Conservation (phyloP, 371 early-diverging fungal species). For the Saksenaea vasiformis region DNA sequence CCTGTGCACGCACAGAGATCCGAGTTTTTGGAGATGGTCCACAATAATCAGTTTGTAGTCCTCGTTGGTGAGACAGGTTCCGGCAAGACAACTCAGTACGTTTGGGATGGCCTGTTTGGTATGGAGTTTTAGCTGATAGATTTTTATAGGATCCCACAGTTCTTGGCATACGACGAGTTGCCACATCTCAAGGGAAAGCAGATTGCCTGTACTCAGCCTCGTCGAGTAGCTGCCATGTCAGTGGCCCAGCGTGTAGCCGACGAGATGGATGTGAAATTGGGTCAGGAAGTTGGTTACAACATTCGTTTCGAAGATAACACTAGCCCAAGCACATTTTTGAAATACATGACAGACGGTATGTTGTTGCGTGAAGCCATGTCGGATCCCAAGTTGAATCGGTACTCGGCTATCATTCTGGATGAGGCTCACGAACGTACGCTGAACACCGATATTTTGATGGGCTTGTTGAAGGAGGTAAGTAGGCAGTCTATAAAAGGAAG, state of each 20-base stretch:
- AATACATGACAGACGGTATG: slow-evolving; percentile 99
- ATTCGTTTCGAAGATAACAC: slow-evolving; percentile 98
- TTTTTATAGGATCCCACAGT: slow-evolving; percentile 86
- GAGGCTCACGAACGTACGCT: slow-evolving; percentile 99
- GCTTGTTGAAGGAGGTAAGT: slow-evolving; percentile 81
- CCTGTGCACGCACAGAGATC: slow-evolving; percentile 90
- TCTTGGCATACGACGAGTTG: slow-evolving; percentile 86
- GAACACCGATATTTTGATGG: slow-evolving; percentile 97
- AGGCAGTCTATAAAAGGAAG: not conserved
- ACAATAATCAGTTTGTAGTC: slow-evolving; percentile 84
- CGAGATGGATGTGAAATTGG: slow-evolving; percentile 88
- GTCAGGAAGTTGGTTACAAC: slow-evolving; percentile 94
- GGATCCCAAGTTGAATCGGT: slow-evolving; percentile 83
- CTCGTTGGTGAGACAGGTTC: slow-evolving; percentile 91
- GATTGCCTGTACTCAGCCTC: slow-evolving; percentile 98
- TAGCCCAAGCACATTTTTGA: slow-evolving; percentile 79
- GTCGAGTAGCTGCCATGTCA: slow-evolving; percentile 98
- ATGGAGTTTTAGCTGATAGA: not conserved
- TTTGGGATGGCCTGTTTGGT: not conserved
- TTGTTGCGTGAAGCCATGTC: slow-evolving; percentile 96
- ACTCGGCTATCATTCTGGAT: slow-evolving; percentile 94
- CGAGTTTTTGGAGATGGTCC: slow-evolving; percentile 84
- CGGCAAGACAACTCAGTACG: slow-evolving; percentile 95
- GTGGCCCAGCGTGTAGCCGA: slow-evolving; percentile 97
- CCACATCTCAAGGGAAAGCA: slow-evolving; percentile 87